Evolutionary conservation across 2,329 filamentous ascomycete species (phyloP).

Genomic region (Hypoxylon sp.): DNA sequence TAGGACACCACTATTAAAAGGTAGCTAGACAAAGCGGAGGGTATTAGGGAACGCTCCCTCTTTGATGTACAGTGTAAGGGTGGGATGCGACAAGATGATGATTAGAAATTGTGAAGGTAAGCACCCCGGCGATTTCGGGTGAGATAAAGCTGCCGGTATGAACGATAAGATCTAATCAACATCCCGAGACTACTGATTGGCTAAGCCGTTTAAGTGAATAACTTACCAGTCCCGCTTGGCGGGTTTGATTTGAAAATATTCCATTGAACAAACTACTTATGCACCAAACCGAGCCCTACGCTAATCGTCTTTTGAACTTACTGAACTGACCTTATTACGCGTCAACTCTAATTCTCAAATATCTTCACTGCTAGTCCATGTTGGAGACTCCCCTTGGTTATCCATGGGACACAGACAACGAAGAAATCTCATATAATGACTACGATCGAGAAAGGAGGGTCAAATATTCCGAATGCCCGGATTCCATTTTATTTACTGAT

Average conservation of each 20-base stretch:
- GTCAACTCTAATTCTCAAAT: neutral
- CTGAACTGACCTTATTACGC: neutral
- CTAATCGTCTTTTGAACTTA: neutral
- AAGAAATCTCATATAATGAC: neutral
- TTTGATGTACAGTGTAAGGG: neutral
- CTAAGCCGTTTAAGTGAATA: slow-evolving; percentile 14
- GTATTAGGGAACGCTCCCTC: neutral
- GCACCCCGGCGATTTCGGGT: slow-evolving; percentile 1
- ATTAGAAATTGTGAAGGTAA: slow-evolving; percentile 11
- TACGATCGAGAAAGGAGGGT: neutral
- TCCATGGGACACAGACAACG: neutral
- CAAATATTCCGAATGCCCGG: neutral
- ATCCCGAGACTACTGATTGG: slow-evolving; percentile 28
- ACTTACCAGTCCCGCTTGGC: too few relatives aligned
- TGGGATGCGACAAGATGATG: neutral
- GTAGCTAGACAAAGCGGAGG: neutral
- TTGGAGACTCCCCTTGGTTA: neutral
- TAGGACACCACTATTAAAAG: neutral
- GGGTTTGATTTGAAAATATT: too few relatives aligned
- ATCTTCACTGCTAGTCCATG: neutral
- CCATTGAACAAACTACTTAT: slow-evolving; percentile 31
- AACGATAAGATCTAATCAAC: slow-evolving; percentile 28
- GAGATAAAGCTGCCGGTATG: neutral
- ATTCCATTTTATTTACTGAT: slow-evolving; percentile 11
- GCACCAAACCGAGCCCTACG: neutral